These are phyloP conservation scores for Phytophthora fragariaefolia DNA, from an alignment of 352 stramenopile species.

Conservation along the genomic window DNA sequence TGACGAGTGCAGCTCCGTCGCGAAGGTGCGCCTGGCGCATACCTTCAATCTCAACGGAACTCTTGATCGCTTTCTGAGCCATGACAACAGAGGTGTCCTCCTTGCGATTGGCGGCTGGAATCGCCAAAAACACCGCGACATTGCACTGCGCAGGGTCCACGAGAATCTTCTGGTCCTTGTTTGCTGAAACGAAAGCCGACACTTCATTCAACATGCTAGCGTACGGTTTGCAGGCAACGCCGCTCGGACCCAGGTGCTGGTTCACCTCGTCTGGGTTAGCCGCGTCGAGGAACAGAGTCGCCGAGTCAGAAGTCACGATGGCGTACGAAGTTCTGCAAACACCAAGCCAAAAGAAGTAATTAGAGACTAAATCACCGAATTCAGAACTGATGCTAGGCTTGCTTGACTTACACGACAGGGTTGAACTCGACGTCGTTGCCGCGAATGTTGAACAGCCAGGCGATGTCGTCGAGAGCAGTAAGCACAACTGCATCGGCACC, in stretches of 20 bases:
- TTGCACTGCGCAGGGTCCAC: constrained; percentile 88
- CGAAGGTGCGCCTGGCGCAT: constrained; percentile 96
- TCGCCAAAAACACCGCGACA: constrained; percentile 82
- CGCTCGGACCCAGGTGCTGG: constrained; percentile 52
- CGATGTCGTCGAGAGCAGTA: constrained; percentile 96
- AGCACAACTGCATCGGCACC: constrained; percentile 94
- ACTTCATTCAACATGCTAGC: constrained; percentile 56
- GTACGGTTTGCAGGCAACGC: constrained; percentile 75
- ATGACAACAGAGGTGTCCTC: constrained; percentile 83
- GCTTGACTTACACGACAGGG: constrained; percentile 93
- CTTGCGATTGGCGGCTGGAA: constrained; percentile 74
- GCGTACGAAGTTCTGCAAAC: constrained; percentile 89
- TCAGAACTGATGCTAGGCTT: neutral
- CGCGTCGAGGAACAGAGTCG: constrained; percentile 94
- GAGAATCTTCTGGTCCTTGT: constrained; percentile 68
- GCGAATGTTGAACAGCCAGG: constrained; percentile 98
- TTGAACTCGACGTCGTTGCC: constrained; percentile 98
- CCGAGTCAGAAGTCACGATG: constrained; percentile 89
- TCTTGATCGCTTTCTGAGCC: constrained; percentile 94
- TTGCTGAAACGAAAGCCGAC: constrained; percentile 49
- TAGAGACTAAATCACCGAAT: constrained; percentile 4
- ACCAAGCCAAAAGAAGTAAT: constrained; percentile 4
- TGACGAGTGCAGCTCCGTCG: constrained; percentile 95
- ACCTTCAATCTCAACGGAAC: constrained; percentile 93
- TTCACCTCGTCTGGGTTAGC: constrained; percentile 69